Evolutionary conservation across 768 basidiomycete genomes (phyloP).

Genomic region (Leccinum sublutescens): DNA sequence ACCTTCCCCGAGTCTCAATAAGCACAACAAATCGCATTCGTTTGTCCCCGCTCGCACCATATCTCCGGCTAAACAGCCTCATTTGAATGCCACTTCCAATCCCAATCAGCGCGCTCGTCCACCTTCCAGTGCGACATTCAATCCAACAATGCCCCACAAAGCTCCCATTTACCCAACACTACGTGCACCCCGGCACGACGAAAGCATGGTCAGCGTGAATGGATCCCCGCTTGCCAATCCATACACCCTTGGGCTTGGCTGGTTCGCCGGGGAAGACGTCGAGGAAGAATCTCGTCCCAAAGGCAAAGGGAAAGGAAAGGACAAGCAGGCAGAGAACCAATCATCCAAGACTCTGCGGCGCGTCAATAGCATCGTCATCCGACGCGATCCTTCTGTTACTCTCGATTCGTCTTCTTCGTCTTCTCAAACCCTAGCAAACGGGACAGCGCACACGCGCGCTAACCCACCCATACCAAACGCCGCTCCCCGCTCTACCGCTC

Average conservation of each 20-base stretch:
- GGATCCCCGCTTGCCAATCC: conserved; percentile 83
- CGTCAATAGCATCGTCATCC: conserved; percentile 61
- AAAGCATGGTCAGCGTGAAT: conserved; percentile 77
- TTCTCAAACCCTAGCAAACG: conserved; percentile 20
- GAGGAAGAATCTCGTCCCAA: conserved; percentile 16
- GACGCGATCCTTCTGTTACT: conserved; percentile 52
- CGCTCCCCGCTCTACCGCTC: not conserved
- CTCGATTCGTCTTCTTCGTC: conserved; percentile 33
- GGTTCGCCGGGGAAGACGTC: conserved; percentile 45
- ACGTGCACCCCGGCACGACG: conserved; percentile 69
- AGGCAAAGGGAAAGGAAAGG: conserved; percentile 26
- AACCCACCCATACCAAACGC: not conserved
- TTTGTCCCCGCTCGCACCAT: conserved; percentile 40
- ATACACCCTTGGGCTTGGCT: conserved; percentile 60
- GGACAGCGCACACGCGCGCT: conserved; percentile 18
- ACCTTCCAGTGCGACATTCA: conserved; percentile 70
- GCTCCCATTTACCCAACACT: conserved; percentile 44
- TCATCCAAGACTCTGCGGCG: conserved; percentile 30
- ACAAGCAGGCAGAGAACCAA: conserved; percentile 14
- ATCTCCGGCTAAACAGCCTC: conserved; percentile 49
- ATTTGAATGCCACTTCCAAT: conserved; percentile 4
- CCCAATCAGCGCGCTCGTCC: conserved; percentile 31
- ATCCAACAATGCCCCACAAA: conserved; percentile 54
- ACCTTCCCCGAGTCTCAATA: conserved; percentile 38
- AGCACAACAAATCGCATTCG: conserved; percentile 25